A percentile compares a stretch with the other conserved stretches of the same genome.
Conservation (phyloP, 192 early-diverging fungal genomes). For the Diversispora epigaea region DNA sequence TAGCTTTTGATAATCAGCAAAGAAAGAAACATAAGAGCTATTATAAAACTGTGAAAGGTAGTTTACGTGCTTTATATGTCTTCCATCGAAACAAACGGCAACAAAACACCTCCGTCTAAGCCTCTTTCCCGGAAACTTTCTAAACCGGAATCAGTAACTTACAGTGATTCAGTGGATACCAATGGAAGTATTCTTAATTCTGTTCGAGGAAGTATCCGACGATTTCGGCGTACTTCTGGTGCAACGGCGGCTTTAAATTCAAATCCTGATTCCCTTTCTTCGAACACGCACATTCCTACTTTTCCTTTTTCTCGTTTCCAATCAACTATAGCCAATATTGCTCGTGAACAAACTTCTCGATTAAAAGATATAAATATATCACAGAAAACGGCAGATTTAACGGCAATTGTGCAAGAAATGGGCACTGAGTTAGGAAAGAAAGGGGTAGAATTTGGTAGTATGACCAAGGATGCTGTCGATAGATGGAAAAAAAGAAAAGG, state of each 20-base stretch:
- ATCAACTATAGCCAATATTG: background rate
- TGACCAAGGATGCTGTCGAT: slow-evolving; percentile 23
- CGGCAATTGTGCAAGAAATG: slow-evolving; percentile 8
- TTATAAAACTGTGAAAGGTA: too few relatives aligned
- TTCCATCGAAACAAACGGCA: slow-evolving; percentile 12
- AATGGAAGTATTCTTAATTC: slow-evolving; percentile 6
- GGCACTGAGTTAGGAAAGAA: slow-evolving; percentile 2
- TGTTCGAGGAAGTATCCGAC: slow-evolving; percentile 21
- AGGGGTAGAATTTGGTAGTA: slow-evolving; percentile 16
- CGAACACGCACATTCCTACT: slow-evolving; percentile 4
- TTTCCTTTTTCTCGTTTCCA: background rate
- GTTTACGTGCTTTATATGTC: slow-evolving; percentile 6
- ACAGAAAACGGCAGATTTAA: background rate
- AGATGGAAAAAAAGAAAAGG: slow-evolving; percentile 28
- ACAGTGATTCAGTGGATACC: background rate
- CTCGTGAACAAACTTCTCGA: slow-evolving; percentile 17
- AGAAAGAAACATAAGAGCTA: too few relatives aligned
- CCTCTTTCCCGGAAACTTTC: slow-evolving; percentile 9
- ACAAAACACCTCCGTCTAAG: slow-evolving; percentile 4
- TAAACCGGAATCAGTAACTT: background rate
- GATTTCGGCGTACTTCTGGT: slow-evolving; percentile 12
- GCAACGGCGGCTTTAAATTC: background rate
- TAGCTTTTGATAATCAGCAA: too few relatives aligned
- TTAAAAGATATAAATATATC: slow-evolving; percentile 17
- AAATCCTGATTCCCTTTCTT: background rate